phyloP scores from a whole-genome alignment of 2,329 filamentous ascomycete genomes.

The Penicillium sp. region DNA sequence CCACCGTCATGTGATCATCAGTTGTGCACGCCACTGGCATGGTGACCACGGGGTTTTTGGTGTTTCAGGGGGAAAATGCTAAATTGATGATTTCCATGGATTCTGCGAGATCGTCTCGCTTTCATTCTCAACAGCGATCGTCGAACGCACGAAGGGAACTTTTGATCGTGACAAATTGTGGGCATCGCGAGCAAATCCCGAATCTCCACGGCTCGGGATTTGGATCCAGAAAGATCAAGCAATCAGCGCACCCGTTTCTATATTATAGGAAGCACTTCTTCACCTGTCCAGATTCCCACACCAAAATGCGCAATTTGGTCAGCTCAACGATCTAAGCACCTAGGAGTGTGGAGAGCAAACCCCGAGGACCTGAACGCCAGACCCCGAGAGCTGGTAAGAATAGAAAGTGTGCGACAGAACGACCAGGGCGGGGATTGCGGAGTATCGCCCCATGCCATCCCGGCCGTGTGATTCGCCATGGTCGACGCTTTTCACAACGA shows the following conservation, averaged over 20 bases:
- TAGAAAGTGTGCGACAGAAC: not conserved
- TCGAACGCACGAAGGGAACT: not conserved
- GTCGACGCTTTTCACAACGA: slow-evolving; percentile 20
- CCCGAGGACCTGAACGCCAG: not conserved
- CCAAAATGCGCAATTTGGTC: not conserved
- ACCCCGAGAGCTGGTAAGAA: not conserved
- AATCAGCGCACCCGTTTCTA: slow-evolving; percentile 30
- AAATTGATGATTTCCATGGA: not conserved
- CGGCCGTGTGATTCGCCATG: slow-evolving; percentile 24
- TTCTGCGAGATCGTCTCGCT: not conserved
- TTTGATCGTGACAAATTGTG: slow-evolving; percentile 13
- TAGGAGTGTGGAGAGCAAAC: not conserved
- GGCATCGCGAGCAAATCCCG: slow-evolving; percentile 34
- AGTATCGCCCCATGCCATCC: slow-evolving; percentile 14
- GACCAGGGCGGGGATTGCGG: slow-evolving; percentile 8
- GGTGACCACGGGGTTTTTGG: not conserved
- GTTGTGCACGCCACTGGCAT: not conserved
- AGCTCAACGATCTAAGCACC: not conserved
- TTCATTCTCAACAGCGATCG: not conserved
- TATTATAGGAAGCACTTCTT: slow-evolving; percentile 23
- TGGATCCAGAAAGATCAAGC: slow-evolving; percentile 29
- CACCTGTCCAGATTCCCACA: slow-evolving; percentile 1
- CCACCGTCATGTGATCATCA: not conserved
- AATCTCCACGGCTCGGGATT: slow-evolving; percentile 34
- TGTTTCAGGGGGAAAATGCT: slow-evolving; percentile 1